Evolutionary conservation across 2,329 filamentous ascomycete genomes (phyloP).

Genomic region (Exophiala sideris): DNA sequence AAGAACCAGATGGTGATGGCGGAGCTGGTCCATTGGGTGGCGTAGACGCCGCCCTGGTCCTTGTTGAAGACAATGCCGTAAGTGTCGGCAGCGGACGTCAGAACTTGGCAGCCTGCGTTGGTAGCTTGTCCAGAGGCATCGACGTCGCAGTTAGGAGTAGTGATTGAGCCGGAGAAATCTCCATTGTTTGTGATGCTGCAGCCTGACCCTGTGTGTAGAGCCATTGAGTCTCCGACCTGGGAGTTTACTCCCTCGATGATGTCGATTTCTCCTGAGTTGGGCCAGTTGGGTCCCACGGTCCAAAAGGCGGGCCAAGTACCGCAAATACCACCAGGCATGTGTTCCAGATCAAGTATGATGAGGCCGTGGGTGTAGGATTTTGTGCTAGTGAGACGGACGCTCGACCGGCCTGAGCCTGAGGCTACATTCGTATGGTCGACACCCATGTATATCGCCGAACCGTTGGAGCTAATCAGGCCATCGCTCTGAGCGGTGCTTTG

Average conservation of each 20-base stretch:
- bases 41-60: conserved; percentile 67
- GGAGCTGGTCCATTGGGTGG: conserved; percentile 69
- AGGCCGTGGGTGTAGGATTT: conserved; percentile 63
- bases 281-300: conserved; percentile 67
- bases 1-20: conserved; percentile 83
- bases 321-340: conserved; percentile 69
- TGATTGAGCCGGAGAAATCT: conserved; percentile 42
- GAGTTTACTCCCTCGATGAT: conserved; percentile 75
- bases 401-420: conserved; percentile 60
- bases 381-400: conserved; percentile 67
- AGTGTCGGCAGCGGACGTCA: conserved; percentile 50
- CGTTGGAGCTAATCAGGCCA: conserved; percentile 57
- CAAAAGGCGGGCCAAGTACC: conserved; percentile 70
- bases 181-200: conserved; percentile 57
- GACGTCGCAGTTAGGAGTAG: conserved; percentile 58
- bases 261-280: conserved; percentile 69
- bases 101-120: conserved; percentile 59
- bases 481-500: conserved; percentile 55
- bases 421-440: conserved; percentile 61
- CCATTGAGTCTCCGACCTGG: conserved; percentile 58
- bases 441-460: conserved; percentile 63
- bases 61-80: conserved; percentile 71
- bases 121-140: conserved; percentile 41
- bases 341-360: conserved; percentile 67
- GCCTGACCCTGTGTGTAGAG: conserved; percentile 63